Evolutionary conservation across 176 grass and related monocot genomes (phyloP).

Genomic region (Aegilops speltoides): DNA sequence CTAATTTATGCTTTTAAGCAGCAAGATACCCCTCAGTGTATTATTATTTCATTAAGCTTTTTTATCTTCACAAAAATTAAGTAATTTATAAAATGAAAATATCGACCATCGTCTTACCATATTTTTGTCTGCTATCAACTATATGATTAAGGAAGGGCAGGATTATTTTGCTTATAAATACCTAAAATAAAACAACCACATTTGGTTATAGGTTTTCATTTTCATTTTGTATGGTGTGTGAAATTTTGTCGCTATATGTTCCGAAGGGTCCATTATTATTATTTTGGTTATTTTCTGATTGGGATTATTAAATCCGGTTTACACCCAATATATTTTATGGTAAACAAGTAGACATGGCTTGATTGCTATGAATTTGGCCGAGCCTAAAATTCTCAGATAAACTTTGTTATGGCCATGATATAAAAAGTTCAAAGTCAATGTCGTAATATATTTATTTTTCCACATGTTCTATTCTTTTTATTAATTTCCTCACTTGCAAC

Average conservation of each 20-base stretch:
- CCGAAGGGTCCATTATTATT: background rate
- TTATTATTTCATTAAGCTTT: background rate
- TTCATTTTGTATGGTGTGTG: background rate
- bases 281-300: background rate
- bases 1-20: background rate
- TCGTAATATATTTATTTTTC: background rate
- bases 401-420: background rate
- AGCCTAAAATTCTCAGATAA: background rate
- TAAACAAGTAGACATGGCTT: background rate
- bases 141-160: background rate
- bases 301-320: background rate
- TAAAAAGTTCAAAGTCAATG: background rate
- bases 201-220: too few species aligned
- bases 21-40: background rate
- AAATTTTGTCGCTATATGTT: background rate
- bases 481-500: background rate
- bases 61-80: background rate
- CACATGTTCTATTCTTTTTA: too few species aligned
- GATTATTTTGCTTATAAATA: background rate
- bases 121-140: background rate
- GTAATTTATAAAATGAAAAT: background rate
- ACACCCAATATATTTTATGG: background rate
- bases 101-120: background rate
- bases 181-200: too few species aligned
- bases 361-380: background rate